These are phyloP conservation scores for Aspergillus caelatus DNA, from an alignment of 2,329 filamentous ascomycete genomes.

Conservation along the genomic window DNA sequence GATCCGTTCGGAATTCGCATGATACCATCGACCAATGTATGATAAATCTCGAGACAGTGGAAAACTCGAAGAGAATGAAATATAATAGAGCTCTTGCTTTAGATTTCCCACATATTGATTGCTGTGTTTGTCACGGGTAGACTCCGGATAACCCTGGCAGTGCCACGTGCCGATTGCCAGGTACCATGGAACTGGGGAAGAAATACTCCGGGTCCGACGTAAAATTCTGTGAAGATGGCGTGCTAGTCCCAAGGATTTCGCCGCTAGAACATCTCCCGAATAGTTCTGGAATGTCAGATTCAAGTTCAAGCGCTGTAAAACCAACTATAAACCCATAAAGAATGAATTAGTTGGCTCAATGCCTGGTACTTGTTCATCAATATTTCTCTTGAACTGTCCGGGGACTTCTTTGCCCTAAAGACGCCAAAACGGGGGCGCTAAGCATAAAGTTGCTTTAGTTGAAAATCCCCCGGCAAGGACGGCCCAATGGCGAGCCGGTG, in stretches of 20 bases:
- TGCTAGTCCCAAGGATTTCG: background rate
- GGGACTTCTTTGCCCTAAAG: conserved; percentile 2
- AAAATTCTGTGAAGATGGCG: conserved; percentile 1
- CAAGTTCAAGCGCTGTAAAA: too few species aligned
- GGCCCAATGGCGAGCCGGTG: background rate
- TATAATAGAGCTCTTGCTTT: background rate
- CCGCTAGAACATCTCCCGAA: background rate
- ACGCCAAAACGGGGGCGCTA: background rate
- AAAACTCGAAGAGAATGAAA: background rate
- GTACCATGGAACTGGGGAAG: background rate
- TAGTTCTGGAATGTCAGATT: background rate
- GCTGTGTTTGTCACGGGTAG: too few species aligned
- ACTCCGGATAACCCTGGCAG: background rate
- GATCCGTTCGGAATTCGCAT: conserved; percentile 20
- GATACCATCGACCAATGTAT: conserved; percentile 27
- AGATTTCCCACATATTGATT: background rate
- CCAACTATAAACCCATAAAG: background rate
- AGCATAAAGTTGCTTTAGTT: conserved; percentile 7
- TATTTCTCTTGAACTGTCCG: background rate
- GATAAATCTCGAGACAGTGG: background rate
- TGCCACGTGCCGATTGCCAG: background rate
- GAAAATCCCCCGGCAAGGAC: conserved; percentile 2
- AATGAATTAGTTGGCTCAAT: background rate
- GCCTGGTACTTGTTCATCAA: background rate
- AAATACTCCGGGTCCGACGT: background rate